Evolutionary conservation across 805 yeast genomes (phyloP).

Genomic region (Wickerhamiella cacticola): DNA sequence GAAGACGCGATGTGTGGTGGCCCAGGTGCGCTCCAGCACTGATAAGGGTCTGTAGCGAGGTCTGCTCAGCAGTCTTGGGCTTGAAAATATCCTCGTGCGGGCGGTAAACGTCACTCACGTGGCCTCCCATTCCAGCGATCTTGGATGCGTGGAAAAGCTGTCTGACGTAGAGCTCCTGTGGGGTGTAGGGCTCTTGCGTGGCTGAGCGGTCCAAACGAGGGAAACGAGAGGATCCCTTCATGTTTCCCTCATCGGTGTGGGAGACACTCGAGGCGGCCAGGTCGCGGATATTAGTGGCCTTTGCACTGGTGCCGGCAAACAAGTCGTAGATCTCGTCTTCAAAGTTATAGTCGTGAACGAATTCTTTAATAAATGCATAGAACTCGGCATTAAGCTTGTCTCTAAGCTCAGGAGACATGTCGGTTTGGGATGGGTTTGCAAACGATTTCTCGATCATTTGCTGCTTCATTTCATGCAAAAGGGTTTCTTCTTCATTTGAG

Average conservation of each 20-base stretch:
- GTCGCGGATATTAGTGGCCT: slow-evolving; percentile 14
- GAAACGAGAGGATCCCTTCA: slow-evolving; percentile 28
- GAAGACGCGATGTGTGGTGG: slow-evolving; percentile 57
- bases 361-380: slow-evolving; percentile 13
- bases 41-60: slow-evolving; percentile 57
- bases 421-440: slow-evolving; percentile 16
- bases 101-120: slow-evolving; percentile 45
- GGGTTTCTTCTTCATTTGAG: slow-evolving; percentile 12
- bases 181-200: slow-evolving; percentile 53
- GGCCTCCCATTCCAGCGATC: slow-evolving; percentile 53
- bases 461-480: slow-evolving; percentile 12
- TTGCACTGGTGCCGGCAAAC: slow-evolving; percentile 17
- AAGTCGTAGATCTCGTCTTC: slow-evolving; percentile 20
- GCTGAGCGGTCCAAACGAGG: slow-evolving; percentile 57
- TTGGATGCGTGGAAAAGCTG: slow-evolving; percentile 48
- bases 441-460: slow-evolving; percentile 19
- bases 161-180: slow-evolving; percentile 67
- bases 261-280: background rate
- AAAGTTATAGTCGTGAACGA: slow-evolving; percentile 21
- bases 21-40: slow-evolving; percentile 96
- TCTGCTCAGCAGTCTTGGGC: slow-evolving; percentile 46
- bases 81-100: slow-evolving; percentile 54
- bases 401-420: slow-evolving; percentile 26
- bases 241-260: slow-evolving; percentile 16
- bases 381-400: slow-evolving; percentile 25